Conservation (phyloP, 2,329 filamentous ascomycete species). For the Xenosphaeropsis pyriputrescens region DNA sequence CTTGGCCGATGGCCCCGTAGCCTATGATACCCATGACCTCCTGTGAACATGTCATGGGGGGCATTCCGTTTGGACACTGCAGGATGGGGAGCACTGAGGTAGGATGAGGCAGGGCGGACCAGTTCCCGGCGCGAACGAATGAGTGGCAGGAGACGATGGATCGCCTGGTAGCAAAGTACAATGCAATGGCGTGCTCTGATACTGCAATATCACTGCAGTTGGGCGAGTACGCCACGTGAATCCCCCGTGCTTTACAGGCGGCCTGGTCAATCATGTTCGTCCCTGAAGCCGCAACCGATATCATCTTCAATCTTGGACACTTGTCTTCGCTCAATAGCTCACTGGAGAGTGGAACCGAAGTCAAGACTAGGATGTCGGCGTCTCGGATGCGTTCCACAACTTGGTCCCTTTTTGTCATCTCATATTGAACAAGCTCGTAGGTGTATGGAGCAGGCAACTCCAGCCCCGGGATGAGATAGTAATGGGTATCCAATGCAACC, state of each 20-base stretch:
- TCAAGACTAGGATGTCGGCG: conserved; percentile 22
- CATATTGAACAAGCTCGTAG: too few species aligned
- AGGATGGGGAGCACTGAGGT: conserved; percentile 14
- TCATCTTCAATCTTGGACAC: conserved; percentile 15
- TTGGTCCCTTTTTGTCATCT: too few species aligned
- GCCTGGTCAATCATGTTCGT: too few species aligned
- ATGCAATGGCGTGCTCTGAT: conserved; percentile 15
- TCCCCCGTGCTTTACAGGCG: conserved; percentile 18
- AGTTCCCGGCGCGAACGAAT: conserved; percentile 11
- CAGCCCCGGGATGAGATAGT: too few species aligned
- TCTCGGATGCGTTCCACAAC: conserved; percentile 18
- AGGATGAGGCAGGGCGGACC: too few species aligned
- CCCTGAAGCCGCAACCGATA: conserved; percentile 22
- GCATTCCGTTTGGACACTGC: conserved; percentile 10
- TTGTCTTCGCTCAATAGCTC: conserved; percentile 11
- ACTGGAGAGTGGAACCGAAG: conserved; percentile 16
- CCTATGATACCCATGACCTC: conserved; percentile 15
- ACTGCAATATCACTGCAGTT: conserved; percentile 21
- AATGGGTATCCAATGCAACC: too few species aligned
- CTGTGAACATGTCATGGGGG: conserved; percentile 9
- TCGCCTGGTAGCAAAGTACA: conserved; percentile 20
- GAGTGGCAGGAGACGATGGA: conserved; percentile 18
- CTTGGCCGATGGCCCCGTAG: conserved; percentile 12
- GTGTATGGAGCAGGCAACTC: too few species aligned
- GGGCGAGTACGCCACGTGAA: conserved; percentile 22